Evolutionary conservation across 257 asterid genomes (phyloP).

Genomic region (Solanum etuberosum): DNA sequence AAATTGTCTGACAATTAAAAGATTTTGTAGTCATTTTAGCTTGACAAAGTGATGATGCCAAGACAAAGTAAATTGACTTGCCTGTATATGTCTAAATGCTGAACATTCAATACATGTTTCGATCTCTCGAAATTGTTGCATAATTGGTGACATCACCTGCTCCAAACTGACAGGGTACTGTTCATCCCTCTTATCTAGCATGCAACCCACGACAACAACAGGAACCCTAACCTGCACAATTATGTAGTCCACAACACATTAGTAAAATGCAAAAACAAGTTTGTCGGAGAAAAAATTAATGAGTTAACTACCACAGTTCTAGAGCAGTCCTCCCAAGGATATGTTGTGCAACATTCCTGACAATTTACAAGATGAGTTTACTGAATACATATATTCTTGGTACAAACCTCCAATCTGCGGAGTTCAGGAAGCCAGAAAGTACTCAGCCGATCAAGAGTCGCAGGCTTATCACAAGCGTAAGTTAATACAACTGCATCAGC

Average conservation of each 20-base stretch:
- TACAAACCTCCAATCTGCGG: slow-evolving; percentile 68
- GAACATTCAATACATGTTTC: slow-evolving; percentile 99
- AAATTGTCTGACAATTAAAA: neutral
- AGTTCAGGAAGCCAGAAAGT: slow-evolving; percentile 99
- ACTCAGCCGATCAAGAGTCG: slow-evolving; percentile 82
- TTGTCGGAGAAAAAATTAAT: neutral
- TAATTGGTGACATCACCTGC: slow-evolving; percentile 94
- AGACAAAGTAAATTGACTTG: slow-evolving; percentile 2
- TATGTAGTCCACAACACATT: neutral
- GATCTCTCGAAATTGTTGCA: slow-evolving; percentile 97
- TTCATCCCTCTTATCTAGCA: slow-evolving; percentile 84
- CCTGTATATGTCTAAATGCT: slow-evolving; percentile 72
- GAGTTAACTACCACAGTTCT: neutral
- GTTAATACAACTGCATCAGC: slow-evolving; percentile 94
- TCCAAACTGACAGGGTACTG: slow-evolving; percentile 66
- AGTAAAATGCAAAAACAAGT: neutral
- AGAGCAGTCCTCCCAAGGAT: neutral
- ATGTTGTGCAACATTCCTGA: neutral
- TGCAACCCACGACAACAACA: slow-evolving; percentile 96
- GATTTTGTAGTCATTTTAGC: neutral
- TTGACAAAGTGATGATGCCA: neutral
- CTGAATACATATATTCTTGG: neutral
- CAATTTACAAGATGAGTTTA: neutral
- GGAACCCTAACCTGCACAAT: slow-evolving; percentile 76
- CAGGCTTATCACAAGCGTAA: slow-evolving; percentile 85